Evolutionary conservation across 441 rosid genomes (phyloP), one percentile per base, ranked within the genome.

Genomic region (California macrophylla): DNA sequence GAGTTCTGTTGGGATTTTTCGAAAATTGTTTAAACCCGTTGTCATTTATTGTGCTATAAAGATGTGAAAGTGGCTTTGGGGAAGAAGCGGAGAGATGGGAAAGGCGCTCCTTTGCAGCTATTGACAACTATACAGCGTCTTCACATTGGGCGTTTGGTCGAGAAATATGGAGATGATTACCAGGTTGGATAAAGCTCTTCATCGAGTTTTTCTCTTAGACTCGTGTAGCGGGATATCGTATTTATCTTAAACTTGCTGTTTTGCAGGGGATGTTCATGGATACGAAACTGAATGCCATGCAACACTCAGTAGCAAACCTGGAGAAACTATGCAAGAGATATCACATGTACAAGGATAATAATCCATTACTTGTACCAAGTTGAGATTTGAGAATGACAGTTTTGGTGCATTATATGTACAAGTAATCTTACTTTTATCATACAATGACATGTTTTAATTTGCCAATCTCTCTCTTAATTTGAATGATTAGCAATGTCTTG

Each of bases 261-360:
- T 77, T 72, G 56, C 89, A 94, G 98, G 86, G 80, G 10, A 92
- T 94, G 98, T 89, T 79, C 81, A 88, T 87, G 89, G 98, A 94
- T 72, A 77, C 82, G 13, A 94, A 94, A 81, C 82, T 90, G 24
- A 94, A 94, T 72, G 67, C 80, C n/a, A 90, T 94, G 99, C 99
- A 94, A 85, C 99, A 94, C 77, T 83, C 99, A 1, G 70, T 83
- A 42, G 90, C 83, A 3, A 84, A 86, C 21, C 80, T 94, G 34
- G 85, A 80, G 81, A 90, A 90, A 69, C 76, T 94, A 52, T 90
- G 96, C 85, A 79, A 81, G 29, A 85, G 98, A 74, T 89, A 82
- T 78, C 84, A 69, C 38, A 74, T 78, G 67, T 77, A 78, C 72
- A 82, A 79, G 64, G 85, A 87, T 67, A 81, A 74, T 72, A 91